Conservation (phyloP, 2,329 filamentous ascomycete species). For the Aplosporella prunicola region DNA sequence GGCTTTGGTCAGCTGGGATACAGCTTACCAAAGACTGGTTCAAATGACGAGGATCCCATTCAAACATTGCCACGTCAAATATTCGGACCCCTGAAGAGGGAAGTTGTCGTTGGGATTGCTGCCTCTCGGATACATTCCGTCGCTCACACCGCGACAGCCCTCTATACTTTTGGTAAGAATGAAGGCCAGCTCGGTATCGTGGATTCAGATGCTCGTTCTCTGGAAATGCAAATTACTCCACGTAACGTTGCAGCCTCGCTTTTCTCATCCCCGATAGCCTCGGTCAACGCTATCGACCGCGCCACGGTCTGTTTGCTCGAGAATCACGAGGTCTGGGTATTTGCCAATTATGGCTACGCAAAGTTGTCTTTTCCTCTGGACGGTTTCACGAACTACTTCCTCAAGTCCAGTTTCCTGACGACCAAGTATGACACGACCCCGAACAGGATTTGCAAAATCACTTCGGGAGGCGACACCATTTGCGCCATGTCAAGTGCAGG, state of each 20-base stretch:
- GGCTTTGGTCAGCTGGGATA: conserved; percentile 81
- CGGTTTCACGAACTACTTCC: conserved; percentile 58
- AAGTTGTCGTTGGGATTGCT: conserved; percentile 69
- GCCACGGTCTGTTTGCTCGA: conserved; percentile 80
- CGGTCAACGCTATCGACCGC: conserved; percentile 80
- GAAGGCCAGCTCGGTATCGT: conserved; percentile 88
- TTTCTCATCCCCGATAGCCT: conserved; percentile 61
- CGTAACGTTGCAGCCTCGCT: conserved; percentile 82
- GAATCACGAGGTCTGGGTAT: conserved; percentile 83
- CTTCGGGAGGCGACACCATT: conserved; percentile 82
- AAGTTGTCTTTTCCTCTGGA: conserved; percentile 76
- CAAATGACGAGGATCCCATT: conserved; percentile 73
- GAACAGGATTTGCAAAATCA: conserved; percentile 65
- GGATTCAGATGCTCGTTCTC: conserved; percentile 85
- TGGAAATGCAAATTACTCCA: conserved; percentile 73
- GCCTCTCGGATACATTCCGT: conserved; percentile 90
- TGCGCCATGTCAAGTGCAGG: conserved; percentile 76
- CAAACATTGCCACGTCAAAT: conserved; percentile 77
- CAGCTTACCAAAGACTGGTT: conserved; percentile 54
- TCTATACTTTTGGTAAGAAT: conserved; percentile 95
- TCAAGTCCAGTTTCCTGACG: conserved; percentile 56
- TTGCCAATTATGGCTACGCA: conserved; percentile 94
- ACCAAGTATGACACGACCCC: conserved; percentile 55
- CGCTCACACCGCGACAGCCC: conserved; percentile 66
- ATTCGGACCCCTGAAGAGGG: conserved; percentile 83